These are phyloP conservation scores for Dactylis glomerata DNA, from an alignment of 176 grass and related monocot species.

Conservation along the genomic window DNA sequence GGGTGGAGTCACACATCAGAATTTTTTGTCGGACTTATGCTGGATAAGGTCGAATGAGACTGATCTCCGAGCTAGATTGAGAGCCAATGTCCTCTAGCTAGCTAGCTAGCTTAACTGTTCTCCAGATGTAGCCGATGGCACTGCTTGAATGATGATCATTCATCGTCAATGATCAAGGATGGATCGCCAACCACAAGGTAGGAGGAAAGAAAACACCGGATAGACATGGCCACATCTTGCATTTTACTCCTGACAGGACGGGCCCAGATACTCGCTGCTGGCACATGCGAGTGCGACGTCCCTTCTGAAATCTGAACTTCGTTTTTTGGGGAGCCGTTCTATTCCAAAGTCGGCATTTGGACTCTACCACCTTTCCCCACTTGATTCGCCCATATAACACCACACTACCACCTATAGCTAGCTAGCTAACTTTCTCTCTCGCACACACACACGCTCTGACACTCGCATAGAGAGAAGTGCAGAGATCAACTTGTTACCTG, in stretches of 20 bases:
- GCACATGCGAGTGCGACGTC: slow-evolving; percentile 7
- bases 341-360: slow-evolving; percentile 29
- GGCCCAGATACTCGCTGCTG: neutral
- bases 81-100: slow-evolving; percentile 1
- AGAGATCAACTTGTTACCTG: neutral
- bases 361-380: neutral
- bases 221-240: neutral
- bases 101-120: neutral
- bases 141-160: neutral
- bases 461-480: neutral
- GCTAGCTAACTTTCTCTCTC: neutral
- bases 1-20: slow-evolving; percentile 2
- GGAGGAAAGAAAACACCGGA: neutral
- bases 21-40: neutral
- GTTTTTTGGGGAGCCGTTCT: neutral
- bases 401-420: slow-evolving; percentile 5
- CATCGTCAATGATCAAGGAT: neutral
- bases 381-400: neutral
- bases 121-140: neutral
- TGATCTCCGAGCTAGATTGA: neutral
- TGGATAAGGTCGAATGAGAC: slow-evolving; percentile 1
- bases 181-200: neutral
- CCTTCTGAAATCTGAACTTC: neutral
- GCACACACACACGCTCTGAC: neutral
- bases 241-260: neutral